A percentile compares a stretch with the other conserved stretches of the same genome.
These are phyloP conservation scores for Ogataea wickerhamii DNA, from an alignment of 805 yeast species.

Conservation along the genomic window DNA sequence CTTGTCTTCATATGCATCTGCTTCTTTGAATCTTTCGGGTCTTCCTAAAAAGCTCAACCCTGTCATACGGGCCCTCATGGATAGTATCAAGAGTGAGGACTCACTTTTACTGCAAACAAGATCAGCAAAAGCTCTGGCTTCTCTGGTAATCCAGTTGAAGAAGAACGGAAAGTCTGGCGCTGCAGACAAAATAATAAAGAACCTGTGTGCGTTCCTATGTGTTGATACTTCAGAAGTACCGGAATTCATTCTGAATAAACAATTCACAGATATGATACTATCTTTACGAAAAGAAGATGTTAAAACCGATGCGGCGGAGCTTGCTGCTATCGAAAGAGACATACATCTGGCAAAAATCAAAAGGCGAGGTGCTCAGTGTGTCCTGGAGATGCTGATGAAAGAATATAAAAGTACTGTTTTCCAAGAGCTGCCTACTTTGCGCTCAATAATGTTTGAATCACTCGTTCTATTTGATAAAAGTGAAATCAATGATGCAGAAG, in stretches of 20 bases:
- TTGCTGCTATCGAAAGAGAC: slow-evolving; percentile 55
- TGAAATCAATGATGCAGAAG: slow-evolving; percentile 43
- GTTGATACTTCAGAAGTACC: slow-evolving; percentile 97
- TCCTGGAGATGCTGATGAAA: slow-evolving; percentile 58
- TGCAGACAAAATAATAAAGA: slow-evolving; percentile 84
- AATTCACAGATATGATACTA: slow-evolving; percentile 51
- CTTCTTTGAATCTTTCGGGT: slow-evolving; percentile 56
- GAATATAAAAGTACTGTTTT: slow-evolving; percentile 56
- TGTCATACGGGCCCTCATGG: slow-evolving; percentile 86
- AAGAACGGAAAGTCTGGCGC: slow-evolving; percentile 61
- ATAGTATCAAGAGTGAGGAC: slow-evolving; percentile 77
- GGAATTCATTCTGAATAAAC: slow-evolving; percentile 68
- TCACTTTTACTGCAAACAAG: slow-evolving; percentile 61
- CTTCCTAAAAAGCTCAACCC: slow-evolving; percentile 90
- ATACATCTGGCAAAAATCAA: slow-evolving; percentile 74
- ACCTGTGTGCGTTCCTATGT: slow-evolving; percentile 87
- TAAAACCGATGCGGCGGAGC: slow-evolving; percentile 56
- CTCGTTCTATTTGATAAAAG: slow-evolving; percentile 33
- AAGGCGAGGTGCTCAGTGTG: slow-evolving; percentile 75
- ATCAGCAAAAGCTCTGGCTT: slow-evolving; percentile 66
- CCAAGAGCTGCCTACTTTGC: slow-evolving; percentile 60
- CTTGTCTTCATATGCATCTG: slow-evolving; percentile 73
- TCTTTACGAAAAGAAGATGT: slow-evolving; percentile 80
- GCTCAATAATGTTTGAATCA: slow-evolving; percentile 63
- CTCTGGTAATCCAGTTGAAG: slow-evolving; percentile 58